Percentiles rank a stretch among this genome's conserved stretches.
Evolutionary conservation across 1,284 basidiomycete genomes (phyloP).

Genomic region (Chondrostereum purpureum): DNA sequence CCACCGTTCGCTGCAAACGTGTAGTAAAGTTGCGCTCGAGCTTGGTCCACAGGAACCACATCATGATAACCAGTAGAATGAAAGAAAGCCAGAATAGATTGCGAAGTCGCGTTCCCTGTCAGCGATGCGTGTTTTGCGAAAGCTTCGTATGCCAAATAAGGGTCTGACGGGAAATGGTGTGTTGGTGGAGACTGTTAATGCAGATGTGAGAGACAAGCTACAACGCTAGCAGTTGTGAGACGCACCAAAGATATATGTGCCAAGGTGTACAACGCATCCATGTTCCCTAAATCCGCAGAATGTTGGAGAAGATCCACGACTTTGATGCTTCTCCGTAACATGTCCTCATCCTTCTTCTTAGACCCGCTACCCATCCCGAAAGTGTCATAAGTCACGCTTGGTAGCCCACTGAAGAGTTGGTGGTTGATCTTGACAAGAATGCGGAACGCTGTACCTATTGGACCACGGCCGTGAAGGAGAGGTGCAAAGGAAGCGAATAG

Average conservation of each 20-base stretch:
- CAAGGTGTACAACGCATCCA: slow-evolving; percentile 67
- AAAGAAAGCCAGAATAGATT: slow-evolving; percentile 82
- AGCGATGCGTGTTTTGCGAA: slow-evolving; percentile 55
- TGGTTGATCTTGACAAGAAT: slow-evolving; percentile 58
- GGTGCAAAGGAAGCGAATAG: slow-evolving; percentile 59
- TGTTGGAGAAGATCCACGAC: slow-evolving; percentile 72
- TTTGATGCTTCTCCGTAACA: slow-evolving; percentile 62
- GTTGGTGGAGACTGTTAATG: slow-evolving; percentile 61
- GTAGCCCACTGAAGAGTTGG: slow-evolving; percentile 37
- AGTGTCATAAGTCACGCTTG: slow-evolving; percentile 34
- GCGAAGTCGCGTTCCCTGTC: slow-evolving; percentile 79
- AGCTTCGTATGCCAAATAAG: slow-evolving; percentile 52
- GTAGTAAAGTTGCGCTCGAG: slow-evolving; percentile 83
- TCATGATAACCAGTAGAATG: slow-evolving; percentile 78
- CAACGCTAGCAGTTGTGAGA: slow-evolving; percentile 14
- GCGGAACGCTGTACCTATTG: slow-evolving; percentile 58
- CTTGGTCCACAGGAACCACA: slow-evolving; percentile 62
- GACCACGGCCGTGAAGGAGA: slow-evolving; percentile 57
- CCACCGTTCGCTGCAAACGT: slow-evolving; percentile 89
- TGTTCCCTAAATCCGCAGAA: slow-evolving; percentile 73
- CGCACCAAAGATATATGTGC: slow-evolving; percentile 70
- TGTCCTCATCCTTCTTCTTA: slow-evolving; percentile 54
- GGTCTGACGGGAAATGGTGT: slow-evolving; percentile 52
- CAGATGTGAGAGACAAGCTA: neutral
- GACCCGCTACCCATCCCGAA: slow-evolving; percentile 28